A percentile compares a stretch with the other conserved stretches of the same genome.
Conservation (phyloP, 495 filamentous ascomycete genomes). For the Penicillium riverlandense region DNA sequence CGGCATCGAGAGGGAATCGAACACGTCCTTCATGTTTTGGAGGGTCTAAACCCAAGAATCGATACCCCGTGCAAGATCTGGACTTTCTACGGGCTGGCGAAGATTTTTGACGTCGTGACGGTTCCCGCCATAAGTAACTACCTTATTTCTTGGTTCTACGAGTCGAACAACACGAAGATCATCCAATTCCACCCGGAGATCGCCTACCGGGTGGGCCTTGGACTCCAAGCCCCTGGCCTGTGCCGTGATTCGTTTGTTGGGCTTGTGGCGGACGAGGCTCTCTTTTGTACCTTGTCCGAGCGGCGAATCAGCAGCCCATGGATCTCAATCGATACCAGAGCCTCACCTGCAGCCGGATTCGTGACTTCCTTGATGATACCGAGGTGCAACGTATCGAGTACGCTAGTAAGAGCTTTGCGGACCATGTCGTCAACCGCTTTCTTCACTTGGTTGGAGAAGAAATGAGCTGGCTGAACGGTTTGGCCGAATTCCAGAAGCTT, state of each 20-base stretch:
- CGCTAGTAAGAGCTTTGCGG: constrained; percentile 38
- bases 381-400: constrained; percentile 45
- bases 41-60: constrained; percentile 42
- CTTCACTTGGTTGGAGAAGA: constrained; percentile 23
- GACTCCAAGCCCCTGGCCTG: constrained; percentile 28
- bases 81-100: constrained; percentile 54
- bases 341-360: constrained; percentile 14
- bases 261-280: constrained; percentile 42
- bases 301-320: background rate
- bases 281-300: constrained; percentile 20
- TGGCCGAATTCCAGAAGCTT: constrained; percentile 19
- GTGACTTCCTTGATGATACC: constrained; percentile 31
- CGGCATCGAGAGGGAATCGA: constrained; percentile 56
- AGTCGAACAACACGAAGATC: constrained; percentile 32
- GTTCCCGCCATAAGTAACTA: constrained; percentile 23
- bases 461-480: constrained; percentile 35
- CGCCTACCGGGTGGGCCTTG: constrained; percentile 36
- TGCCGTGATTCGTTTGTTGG: constrained; percentile 40
- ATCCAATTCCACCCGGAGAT: constrained; percentile 43
- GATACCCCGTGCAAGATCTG: constrained; percentile 60
- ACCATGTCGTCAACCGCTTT: constrained; percentile 26
- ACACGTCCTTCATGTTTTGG: constrained; percentile 46
- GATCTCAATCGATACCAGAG: constrained; percentile 5
- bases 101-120: constrained; percentile 44
- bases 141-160: constrained; percentile 42